Conservation (phyloP, 352 stramenopile genomes). For the Phytophthora sp. region DNA sequence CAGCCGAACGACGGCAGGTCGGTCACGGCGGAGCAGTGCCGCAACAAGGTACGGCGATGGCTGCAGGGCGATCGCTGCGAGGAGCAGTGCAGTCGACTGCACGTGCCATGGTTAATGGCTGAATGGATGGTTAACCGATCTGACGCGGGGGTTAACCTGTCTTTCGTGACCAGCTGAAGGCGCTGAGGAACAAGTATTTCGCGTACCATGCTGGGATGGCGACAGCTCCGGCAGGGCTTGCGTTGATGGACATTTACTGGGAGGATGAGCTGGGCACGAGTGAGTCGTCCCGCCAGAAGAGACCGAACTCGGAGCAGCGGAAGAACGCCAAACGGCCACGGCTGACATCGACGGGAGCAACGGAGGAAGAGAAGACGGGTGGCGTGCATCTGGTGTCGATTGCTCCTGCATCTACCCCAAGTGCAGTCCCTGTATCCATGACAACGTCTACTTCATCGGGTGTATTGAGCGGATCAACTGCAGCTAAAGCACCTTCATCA, state of each 20-base stretch:
- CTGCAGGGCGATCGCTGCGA: too few relatives aligned
- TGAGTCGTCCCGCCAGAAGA: background rate
- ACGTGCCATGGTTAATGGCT: background rate
- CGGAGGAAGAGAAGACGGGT: background rate
- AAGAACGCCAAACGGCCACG: constrained; percentile 7
- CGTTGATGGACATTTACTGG: constrained; percentile 24
- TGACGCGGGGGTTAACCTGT: constrained; percentile 3
- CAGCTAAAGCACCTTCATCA: too few relatives aligned
- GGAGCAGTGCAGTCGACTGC: background rate
- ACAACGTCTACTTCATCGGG: too few relatives aligned
- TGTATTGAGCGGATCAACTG: too few relatives aligned
- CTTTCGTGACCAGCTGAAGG: constrained; percentile 18
- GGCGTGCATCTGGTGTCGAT: background rate
- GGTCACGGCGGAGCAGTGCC: constrained; percentile 24
- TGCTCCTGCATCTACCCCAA: background rate
- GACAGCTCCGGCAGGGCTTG: constrained; percentile 13
- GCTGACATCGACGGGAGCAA: background rate
- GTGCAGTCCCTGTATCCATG: too few relatives aligned
- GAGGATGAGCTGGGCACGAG: background rate
- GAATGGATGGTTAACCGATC: constrained; percentile 5
- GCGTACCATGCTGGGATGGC: constrained; percentile 15
- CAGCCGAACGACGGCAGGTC: constrained; percentile 7
- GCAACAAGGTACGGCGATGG: constrained; percentile 42
- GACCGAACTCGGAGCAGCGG: constrained; percentile 1
- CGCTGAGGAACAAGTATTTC: constrained; percentile 28